Conservation (phyloP, 345 rosid species). For the Gossypioides kirkii region DNA sequence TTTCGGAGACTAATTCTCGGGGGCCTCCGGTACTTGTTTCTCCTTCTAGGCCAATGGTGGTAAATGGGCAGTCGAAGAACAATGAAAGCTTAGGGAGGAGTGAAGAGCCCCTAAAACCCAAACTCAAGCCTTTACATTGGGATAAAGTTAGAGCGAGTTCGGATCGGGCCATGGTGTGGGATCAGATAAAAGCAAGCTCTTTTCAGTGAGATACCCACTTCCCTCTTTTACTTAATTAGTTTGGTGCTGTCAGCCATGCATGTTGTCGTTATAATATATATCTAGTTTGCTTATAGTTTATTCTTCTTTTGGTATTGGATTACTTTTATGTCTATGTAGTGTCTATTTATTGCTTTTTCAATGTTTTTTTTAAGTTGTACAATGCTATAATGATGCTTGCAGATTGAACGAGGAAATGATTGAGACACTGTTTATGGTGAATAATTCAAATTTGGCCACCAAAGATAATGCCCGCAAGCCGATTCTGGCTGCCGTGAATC, state of each 20-base stretch:
- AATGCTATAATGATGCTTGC: slow-evolving; percentile 23
- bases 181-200: slow-evolving; percentile 80
- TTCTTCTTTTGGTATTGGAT: background rate
- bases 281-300: too few relatives aligned
- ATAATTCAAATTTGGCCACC: slow-evolving; percentile 37
- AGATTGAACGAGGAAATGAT: slow-evolving; percentile 98
- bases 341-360: background rate
- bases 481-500: slow-evolving; percentile 31
- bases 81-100: slow-evolving; percentile 30
- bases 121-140: slow-evolving; percentile 93
- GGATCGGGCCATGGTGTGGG: slow-evolving; percentile 92
- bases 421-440: slow-evolving; percentile 73
- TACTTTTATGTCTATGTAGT: background rate
- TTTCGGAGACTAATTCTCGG: slow-evolving; percentile 19
- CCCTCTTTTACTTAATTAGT: background rate
- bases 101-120: slow-evolving; percentile 59
- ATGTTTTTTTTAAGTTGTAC: slow-evolving; percentile 1
- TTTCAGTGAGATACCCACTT: slow-evolving; percentile 63
- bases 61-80: slow-evolving; percentile 22
- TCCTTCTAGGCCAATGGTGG: slow-evolving; percentile 33
- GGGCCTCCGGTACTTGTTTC: slow-evolving; percentile 37
- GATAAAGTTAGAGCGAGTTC: slow-evolving; percentile 96
- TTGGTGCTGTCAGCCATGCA: background rate
- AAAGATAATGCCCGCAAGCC: slow-evolving; percentile 40
- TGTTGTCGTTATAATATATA: too few relatives aligned